A percentile compares a stretch with the other conserved stretches of the same genome.
Conservation (phyloP, 768 basidiomycete species). For the Pleurotus tuber-regium region DNA sequence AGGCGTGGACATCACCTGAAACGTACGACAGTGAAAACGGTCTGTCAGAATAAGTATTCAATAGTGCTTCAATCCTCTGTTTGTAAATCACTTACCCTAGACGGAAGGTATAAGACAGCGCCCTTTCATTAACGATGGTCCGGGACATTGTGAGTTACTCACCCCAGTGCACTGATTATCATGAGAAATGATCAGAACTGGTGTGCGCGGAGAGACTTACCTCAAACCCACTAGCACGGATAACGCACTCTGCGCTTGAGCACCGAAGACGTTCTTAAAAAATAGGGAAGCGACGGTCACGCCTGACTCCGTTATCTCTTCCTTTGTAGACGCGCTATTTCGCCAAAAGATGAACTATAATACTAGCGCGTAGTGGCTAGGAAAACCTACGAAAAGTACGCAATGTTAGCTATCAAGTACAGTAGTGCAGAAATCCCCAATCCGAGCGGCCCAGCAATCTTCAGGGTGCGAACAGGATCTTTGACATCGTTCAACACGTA, state of each 20-base stretch:
- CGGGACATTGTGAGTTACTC: not conserved
- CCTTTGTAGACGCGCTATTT: slow-evolving; percentile 39
- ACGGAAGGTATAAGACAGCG: no score
- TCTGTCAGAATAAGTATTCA: slow-evolving; percentile 12
- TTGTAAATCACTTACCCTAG: no score
- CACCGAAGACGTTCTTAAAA: slow-evolving; percentile 58
- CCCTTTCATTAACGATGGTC: no score
- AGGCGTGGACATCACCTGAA: no score
- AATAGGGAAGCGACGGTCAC: slow-evolving; percentile 59
- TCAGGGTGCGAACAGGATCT: slow-evolving; percentile 57
- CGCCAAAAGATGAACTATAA: no score
- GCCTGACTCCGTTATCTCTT: slow-evolving; percentile 44
- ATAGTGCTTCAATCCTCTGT: no score
- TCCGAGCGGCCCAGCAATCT: slow-evolving; percentile 59
- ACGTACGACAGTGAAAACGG: slow-evolving; percentile 26
- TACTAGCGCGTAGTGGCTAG: no score
- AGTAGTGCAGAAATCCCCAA: slow-evolving; percentile 49
- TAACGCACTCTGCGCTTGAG: slow-evolving; percentile 47
- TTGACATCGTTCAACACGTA: slow-evolving; percentile 62
- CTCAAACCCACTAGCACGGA: slow-evolving; percentile 57
- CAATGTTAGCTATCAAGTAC: slow-evolving; percentile 56
- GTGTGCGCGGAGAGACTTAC: slow-evolving; percentile 21
- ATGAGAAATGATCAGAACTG: not conserved
- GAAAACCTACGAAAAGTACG: slow-evolving; percentile 44
- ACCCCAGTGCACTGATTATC: not conserved